A percentile compares a stretch with the other conserved stretches of the same genome.
Conservation (phyloP, 2,329 filamentous ascomycete species). For the Sclerotinia borealis region DNA sequence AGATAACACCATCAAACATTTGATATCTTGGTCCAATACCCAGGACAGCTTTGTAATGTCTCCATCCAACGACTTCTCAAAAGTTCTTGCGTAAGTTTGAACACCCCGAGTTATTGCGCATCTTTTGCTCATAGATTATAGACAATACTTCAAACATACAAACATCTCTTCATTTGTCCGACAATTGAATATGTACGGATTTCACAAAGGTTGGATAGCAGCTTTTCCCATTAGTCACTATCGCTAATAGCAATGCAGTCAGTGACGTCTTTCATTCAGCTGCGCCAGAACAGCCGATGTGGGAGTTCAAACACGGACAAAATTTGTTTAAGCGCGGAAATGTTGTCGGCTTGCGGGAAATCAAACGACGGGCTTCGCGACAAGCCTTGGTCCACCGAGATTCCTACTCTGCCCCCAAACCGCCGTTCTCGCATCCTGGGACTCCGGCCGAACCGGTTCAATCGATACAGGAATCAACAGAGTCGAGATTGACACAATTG, state of each 20-base stretch:
- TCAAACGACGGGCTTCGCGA: constrained; percentile 88
- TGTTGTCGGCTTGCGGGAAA: constrained; percentile 83
- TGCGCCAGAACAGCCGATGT: constrained; percentile 85
- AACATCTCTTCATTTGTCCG: constrained; percentile 98
- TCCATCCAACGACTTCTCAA: constrained; percentile 93
- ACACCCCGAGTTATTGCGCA: not conserved
- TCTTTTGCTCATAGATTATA: constrained; percentile 35
- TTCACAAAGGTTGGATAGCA: constrained; percentile 76
- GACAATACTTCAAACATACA: constrained; percentile 98
- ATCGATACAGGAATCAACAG: constrained; percentile 64
- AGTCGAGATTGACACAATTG: constrained; percentile 66
- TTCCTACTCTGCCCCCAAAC: constrained; percentile 73
- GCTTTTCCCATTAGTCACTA: constrained; percentile 19
- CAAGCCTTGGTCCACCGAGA: constrained; percentile 92
- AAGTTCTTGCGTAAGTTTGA: constrained; percentile 81
- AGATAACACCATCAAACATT: constrained; percentile 83
- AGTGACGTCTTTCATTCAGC: constrained; percentile 98
- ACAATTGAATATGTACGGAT: constrained; percentile 98
- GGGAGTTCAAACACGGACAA: constrained; percentile 98
- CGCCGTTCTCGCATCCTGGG: constrained; percentile 67
- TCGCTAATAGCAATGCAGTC: constrained; percentile 48
- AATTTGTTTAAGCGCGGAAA: constrained; percentile 96
- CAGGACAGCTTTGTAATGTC: constrained; percentile 99
- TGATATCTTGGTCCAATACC: constrained; percentile 92
- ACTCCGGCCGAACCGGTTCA: constrained; percentile 77